A percentile compares a stretch with the other conserved stretches of the same genome.
phyloP scores from a whole-genome alignment of 148 eudicot species.

The Cornus kousa region DNA sequence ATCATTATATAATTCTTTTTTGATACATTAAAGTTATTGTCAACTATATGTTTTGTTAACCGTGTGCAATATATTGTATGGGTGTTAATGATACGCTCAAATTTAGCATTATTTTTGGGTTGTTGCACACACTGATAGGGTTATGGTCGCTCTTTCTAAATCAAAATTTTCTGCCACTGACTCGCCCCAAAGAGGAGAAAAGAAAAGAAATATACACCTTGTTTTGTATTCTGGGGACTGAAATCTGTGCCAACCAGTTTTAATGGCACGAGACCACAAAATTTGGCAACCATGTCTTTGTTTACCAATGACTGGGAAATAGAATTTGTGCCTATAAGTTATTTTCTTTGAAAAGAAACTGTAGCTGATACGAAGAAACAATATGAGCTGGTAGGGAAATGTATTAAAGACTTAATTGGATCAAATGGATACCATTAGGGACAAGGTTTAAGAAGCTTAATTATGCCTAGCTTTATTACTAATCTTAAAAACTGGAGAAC shows the following conservation, averaged over 20 bases:
- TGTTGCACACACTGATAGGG: not conserved
- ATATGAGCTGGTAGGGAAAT: too few species aligned
- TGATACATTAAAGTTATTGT: not conserved
- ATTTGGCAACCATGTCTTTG: not conserved
- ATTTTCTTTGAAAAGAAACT: not conserved
- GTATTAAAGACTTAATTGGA: too few species aligned
- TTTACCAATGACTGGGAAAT: not conserved
- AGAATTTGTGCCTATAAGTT: not conserved
- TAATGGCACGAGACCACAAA: too few species aligned
- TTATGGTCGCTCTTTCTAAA: not conserved
- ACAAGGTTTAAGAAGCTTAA: too few species aligned
- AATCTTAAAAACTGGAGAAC: not conserved
- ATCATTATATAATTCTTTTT: slow-evolving; percentile 10
- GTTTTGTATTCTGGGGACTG: too few species aligned
- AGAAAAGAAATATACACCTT: too few species aligned
- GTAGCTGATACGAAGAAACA: too few species aligned
- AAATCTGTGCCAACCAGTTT: not conserved
- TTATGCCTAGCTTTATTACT: too few species aligned
- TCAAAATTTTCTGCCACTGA: not conserved
- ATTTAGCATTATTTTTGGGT: not conserved
- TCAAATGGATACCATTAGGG: too few species aligned
- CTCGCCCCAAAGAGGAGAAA: not conserved
- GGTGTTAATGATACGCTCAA: not conserved
- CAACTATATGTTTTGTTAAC: slow-evolving; percentile 2
- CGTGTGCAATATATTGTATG: not conserved